Conservation (phyloP, 2,329 filamentous ascomycete genomes). For the Phaeosphaeriaceae sp. region DNA sequence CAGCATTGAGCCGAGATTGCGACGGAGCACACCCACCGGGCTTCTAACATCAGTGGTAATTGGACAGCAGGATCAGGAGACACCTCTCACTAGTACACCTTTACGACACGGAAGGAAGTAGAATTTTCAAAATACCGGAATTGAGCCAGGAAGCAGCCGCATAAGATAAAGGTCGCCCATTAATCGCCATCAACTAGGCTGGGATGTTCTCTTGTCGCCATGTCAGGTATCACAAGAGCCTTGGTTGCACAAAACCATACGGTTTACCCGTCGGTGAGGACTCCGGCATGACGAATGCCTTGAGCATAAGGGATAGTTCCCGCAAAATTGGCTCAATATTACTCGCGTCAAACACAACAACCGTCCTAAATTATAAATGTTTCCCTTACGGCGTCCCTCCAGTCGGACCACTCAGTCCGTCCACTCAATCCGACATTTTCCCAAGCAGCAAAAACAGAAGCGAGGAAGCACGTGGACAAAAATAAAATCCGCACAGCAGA, state of each 20-base stretch:
- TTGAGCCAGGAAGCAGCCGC: neutral
- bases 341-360: neutral
- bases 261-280: conserved; percentile 22
- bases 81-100: neutral
- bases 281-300: conserved; percentile 23
- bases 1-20: conserved; percentile 14
- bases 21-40: conserved; percentile 2
- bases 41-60: neutral
- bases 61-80: neutral
- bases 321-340: conserved; percentile 1
- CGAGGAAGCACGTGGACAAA: neutral
- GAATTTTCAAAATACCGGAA: neutral
- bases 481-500: conserved; percentile 1
- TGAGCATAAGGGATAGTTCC: conserved; percentile 10
- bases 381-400: neutral
- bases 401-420: neutral
- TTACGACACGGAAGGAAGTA: conserved; percentile 1
- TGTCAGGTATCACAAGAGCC: conserved; percentile 5
- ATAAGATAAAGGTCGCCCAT: neutral
- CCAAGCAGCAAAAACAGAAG: neutral
- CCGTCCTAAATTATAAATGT: neutral
- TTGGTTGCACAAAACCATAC: conserved; percentile 3
- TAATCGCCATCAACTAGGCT: conserved; percentile 6
- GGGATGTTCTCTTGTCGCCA: conserved; percentile 9
- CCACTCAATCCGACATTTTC: neutral